Conservation (phyloP, 2,329 filamentous ascomycete species). For the Colletotrichum agaves region DNA sequence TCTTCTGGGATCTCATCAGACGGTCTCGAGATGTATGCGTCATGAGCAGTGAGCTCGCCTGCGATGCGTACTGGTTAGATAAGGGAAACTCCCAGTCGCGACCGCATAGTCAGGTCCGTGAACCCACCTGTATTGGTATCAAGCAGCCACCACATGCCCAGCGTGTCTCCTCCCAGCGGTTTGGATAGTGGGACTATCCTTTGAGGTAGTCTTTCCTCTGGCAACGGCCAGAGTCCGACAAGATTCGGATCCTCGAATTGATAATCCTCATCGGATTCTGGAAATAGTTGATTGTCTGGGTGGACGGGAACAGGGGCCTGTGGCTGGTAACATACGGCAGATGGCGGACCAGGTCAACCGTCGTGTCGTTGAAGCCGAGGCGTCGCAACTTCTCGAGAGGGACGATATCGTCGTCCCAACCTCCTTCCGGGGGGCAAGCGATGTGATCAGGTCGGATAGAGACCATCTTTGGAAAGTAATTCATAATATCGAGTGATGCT, state of each 20-base stretch:
- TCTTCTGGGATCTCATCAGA: not conserved
- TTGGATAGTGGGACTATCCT: not conserved
- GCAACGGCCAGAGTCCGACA: not conserved
- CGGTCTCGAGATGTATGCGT: not conserved
- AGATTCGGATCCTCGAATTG: not conserved
- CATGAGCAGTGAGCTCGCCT: not conserved
- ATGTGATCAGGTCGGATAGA: not conserved
- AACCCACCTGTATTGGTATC: not conserved
- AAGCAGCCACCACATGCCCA: not conserved
- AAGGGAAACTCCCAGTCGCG: not conserved
- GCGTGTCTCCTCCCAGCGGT: not conserved
- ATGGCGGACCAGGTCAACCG: not conserved
- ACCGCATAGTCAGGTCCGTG: accelerated
- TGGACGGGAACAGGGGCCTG: not conserved
- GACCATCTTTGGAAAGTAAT: not conserved
- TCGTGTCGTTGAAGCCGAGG: not conserved
- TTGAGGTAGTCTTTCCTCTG: not conserved
- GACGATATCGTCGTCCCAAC: not conserved
- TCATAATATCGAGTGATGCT: not conserved
- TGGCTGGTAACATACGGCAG: not conserved
- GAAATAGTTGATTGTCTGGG: not conserved
- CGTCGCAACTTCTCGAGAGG: not conserved
- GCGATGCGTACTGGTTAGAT: not conserved
- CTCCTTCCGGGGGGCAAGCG: not conserved
- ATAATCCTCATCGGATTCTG: accelerated